Evolutionary conservation across 768 basidiomycete species (phyloP), one percentile per base, ranked within the genome.

Genomic region (Termitomyces sp.): DNA sequence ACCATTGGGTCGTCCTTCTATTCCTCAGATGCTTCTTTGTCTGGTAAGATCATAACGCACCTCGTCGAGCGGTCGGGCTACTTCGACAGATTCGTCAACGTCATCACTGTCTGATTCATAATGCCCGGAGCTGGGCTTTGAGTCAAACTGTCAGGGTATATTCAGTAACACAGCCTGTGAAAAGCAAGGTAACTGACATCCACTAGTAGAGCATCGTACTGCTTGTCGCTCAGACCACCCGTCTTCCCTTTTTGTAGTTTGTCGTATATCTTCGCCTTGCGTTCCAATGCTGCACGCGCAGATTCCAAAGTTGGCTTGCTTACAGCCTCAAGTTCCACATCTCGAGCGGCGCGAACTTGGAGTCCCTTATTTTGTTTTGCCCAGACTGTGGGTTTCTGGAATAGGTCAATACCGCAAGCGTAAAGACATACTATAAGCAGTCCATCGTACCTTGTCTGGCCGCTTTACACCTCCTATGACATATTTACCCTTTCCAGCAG

Each of bases 261-360:
- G 12, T 93, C 88, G 64, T 95, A 94, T 50, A 91, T 82, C 70
- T 84, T 82, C 4, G 89, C 84, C 68, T 95, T 94, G 58, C 86
- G 79, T 69, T 93, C 88, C 37, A 94, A 72, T 1, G 80, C 80
- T 2, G 85, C 85, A 15, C 85, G 84, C 18, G 87, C 86, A 0
- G 84, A 83, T 56, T 94, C 91, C 12, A 89, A 69, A 0, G 88
- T 90, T 18, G 86, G 84, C 65, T 77, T 83, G 72, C 83, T 85
- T 58, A 90, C 73, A 39, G 75, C 83, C 62, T 91, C 90, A 2
- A 87, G 77, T 66, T 91, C 88, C 7, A 85, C 67, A 71, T 94
- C 93, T 33, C 86, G 81, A 20, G 76, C 74, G 0, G 84, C 84
- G 1, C 93, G 84, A 6, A 71, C 72, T 3, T 80, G 68, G 20